Evolutionary conservation across 2,329 filamentous ascomycete species (phyloP).

Genomic region (Cytospora leucostoma): DNA sequence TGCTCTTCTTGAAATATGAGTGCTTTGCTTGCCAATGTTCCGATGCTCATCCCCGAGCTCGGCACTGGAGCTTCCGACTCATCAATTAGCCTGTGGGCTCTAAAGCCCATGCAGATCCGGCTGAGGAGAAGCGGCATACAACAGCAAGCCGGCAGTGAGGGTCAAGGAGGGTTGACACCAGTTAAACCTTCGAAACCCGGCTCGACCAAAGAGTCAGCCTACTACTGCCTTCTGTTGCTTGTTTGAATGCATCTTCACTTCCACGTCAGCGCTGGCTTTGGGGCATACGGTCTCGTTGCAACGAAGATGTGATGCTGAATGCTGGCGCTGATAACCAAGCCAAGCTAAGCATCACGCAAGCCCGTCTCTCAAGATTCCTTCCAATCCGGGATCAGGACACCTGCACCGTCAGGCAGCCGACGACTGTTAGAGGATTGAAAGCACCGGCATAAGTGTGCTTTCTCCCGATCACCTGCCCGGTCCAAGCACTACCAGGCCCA

Average conservation of each 20-base stretch:
- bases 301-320: background rate
- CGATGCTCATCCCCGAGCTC: slow-evolving; percentile 18
- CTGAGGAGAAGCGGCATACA: slow-evolving; percentile 16
- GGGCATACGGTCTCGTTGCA: slow-evolving; percentile 1
- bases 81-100: slow-evolving; percentile 18
- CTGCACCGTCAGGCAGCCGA: slow-evolving; percentile 9
- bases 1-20: slow-evolving; percentile 20
- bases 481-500: background rate
- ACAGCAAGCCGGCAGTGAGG: slow-evolving; percentile 14
- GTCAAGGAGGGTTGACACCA: background rate
- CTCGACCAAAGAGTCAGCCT: background rate
- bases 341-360: slow-evolving; percentile 8
- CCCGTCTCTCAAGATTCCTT: slow-evolving; percentile 3
- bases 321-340: slow-evolving; percentile 13
- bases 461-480: background rate
- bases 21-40: slow-evolving; percentile 15
- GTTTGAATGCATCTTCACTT: slow-evolving; percentile 11
- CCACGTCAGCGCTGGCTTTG: background rate
- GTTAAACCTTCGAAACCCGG: background rate
- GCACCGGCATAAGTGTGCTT: slow-evolving; percentile 13
- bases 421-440: slow-evolving; percentile 7
- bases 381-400: slow-evolving; percentile 12
- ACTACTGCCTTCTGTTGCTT: slow-evolving; percentile 15
- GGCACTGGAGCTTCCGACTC: slow-evolving; percentile 10
- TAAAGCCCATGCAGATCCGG: slow-evolving; percentile 23